A percentile compares a stretch with the other conserved stretches of the same genome.
phyloP scores from a whole-genome alignment of 1,284 basidiomycete genomes.

The Kalmanozyma brasiliensis region DNA sequence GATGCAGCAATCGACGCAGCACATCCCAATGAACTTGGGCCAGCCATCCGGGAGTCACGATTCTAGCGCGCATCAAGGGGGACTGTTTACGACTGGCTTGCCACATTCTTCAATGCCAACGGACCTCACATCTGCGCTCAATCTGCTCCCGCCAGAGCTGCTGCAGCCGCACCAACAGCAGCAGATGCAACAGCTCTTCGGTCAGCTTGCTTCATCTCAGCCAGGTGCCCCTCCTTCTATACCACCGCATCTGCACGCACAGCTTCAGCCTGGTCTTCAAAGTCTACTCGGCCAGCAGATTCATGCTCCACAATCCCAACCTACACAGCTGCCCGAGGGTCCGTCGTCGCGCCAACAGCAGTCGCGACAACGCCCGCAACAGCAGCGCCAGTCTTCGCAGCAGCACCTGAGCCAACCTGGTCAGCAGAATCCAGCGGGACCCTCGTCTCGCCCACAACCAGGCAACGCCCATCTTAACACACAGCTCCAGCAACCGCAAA shows the following conservation, averaged over 20 bases:
- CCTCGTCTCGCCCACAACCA: conserved; percentile 2
- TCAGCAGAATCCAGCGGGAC: conserved; percentile 18
- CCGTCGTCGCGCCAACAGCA: conserved; percentile 6
- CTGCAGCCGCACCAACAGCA: conserved; percentile 32
- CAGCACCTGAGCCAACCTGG: conserved; percentile 1
- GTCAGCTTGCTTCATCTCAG: conserved; percentile 31
- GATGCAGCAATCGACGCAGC: conserved; percentile 38
- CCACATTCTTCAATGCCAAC: conserved; percentile 17
- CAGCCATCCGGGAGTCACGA: conserved; percentile 11
- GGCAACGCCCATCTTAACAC: conserved; percentile 11
- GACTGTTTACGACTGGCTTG: conserved; percentile 22
- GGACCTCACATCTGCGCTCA: conserved; percentile 35
- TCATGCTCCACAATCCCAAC: conserved; percentile 14
- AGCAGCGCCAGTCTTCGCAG: conserved; percentile 20
- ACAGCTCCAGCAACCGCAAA: conserved; percentile 20
- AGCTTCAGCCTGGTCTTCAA: conserved; percentile 22
- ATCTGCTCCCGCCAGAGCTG: conserved; percentile 29
- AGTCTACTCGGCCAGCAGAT: conserved; percentile 12
- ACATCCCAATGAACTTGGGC: conserved; percentile 34
- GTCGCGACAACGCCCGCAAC: conserved; percentile 13
- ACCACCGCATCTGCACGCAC: conserved; percentile 29
- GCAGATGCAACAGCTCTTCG: conserved; percentile 27
- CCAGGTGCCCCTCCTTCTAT: conserved; percentile 14
- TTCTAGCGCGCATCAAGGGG: conserved; percentile 15
- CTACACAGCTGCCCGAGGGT: neutral